A percentile compares a stretch with the other conserved stretches of the same genome.
Evolutionary conservation across 352 stramenopile species (phyloP).

Genomic region (Pythium aphanidermatum): DNA sequence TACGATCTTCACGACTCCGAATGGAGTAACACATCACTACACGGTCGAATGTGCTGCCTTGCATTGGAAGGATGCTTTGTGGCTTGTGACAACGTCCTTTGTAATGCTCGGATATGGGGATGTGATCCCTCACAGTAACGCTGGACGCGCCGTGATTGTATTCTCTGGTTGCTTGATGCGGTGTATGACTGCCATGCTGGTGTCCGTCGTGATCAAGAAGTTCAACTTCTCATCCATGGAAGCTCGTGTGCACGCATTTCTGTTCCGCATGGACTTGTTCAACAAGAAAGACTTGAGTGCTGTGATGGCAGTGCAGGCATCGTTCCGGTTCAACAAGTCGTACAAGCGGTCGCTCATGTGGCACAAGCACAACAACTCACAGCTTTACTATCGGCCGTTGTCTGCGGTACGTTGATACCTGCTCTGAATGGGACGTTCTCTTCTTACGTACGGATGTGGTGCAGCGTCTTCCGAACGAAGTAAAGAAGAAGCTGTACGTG

Average conservation of each 20-base stretch:
- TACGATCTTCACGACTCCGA: too few species aligned
- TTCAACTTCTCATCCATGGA: slow-evolving; percentile 59
- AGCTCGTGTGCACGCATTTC: slow-evolving; percentile 50
- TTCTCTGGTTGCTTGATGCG: slow-evolving; percentile 27
- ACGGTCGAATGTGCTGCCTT: slow-evolving; percentile 29
- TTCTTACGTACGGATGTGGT: not conserved
- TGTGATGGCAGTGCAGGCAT: slow-evolving; percentile 60
- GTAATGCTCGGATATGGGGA: slow-evolving; percentile 47
- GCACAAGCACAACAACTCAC: slow-evolving; percentile 47
- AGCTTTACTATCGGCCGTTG: slow-evolving; percentile 48
- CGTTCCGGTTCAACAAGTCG: slow-evolving; percentile 62
- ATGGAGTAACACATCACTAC: too few species aligned
- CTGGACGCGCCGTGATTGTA: slow-evolving; percentile 24
- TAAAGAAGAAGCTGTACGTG: slow-evolving; percentile 71
- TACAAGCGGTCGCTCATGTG: slow-evolving; percentile 59
- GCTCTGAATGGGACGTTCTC: not conserved
- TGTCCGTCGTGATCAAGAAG: slow-evolving; percentile 58
- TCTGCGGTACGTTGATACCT: slow-evolving; percentile 32
- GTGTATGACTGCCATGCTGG: slow-evolving; percentile 38
- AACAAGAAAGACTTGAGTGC: slow-evolving; percentile 56
- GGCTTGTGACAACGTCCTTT: slow-evolving; percentile 43
- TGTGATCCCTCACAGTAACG: slow-evolving; percentile 22
- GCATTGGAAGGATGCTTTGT: slow-evolving; percentile 28
- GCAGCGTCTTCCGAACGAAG: slow-evolving; percentile 60
- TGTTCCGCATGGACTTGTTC: slow-evolving; percentile 55